Conservation (phyloP, 139 green algal species). For the Eudorina sp. region DNA sequence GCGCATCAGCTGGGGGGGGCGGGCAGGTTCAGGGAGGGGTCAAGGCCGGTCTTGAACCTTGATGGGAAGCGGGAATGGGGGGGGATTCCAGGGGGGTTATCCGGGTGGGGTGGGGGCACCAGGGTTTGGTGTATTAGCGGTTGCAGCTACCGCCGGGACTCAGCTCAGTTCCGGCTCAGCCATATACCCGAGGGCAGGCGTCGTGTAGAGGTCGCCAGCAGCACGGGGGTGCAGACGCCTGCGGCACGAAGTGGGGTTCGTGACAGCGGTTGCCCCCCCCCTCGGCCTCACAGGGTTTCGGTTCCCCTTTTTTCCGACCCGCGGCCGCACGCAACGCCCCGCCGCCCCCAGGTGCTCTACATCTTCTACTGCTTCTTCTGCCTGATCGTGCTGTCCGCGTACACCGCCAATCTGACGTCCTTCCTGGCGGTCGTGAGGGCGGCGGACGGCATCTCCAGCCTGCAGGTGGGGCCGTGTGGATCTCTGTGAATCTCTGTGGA, state of each 20-base stretch:
- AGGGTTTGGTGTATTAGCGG: too few species aligned
- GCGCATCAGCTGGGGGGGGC: neutral
- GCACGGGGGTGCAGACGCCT: too few species aligned
- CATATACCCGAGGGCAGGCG: too few species aligned
- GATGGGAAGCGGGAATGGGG: too few species aligned
- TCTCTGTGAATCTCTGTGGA: neutral
- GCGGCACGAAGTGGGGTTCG: too few species aligned
- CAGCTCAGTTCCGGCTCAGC: too few species aligned
- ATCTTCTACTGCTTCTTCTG: slow-evolving; percentile 46
- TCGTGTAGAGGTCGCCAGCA: too few species aligned
- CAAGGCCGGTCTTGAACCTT: neutral
- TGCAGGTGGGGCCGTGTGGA: slow-evolving; percentile 5
- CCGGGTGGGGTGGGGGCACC: too few species aligned
- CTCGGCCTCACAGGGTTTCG: neutral
- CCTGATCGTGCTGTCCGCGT: slow-evolving; percentile 54
- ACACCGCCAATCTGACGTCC: slow-evolving; percentile 58
- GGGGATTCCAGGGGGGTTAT: too few species aligned
- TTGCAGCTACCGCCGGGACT: too few species aligned
- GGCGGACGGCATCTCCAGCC: neutral
- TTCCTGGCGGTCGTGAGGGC: slow-evolving; percentile 36
- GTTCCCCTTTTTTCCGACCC: neutral
- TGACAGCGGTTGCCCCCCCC: too few species aligned
- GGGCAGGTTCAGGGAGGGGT: neutral
- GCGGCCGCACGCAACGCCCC: too few species aligned
- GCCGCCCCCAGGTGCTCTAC: slow-evolving; percentile 25